phyloP scores from a whole-genome alignment of 805 yeast species.

The Lipomyces oligophaga region DNA sequence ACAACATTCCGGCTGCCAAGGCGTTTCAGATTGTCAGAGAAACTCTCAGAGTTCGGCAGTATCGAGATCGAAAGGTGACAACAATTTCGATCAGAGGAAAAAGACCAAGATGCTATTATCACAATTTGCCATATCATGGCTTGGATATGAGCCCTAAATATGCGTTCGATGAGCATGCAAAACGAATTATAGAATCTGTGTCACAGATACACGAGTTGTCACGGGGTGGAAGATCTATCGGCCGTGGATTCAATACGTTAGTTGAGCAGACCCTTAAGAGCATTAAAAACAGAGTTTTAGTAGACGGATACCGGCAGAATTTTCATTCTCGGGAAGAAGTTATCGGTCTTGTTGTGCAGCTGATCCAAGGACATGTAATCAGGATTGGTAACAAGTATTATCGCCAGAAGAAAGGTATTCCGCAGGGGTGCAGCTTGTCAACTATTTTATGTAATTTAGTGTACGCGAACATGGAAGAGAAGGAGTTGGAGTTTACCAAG shows the following conservation, averaged over 20 bases:
- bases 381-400: constrained; percentile 39
- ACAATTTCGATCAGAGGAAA: too few species aligned
- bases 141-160: too few species aligned
- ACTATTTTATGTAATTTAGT: constrained; percentile 69
- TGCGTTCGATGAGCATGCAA: too few species aligned
- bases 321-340: constrained; percentile 45
- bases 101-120: too few species aligned
- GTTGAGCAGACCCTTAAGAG: background rate
- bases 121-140: too few species aligned
- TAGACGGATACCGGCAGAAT: constrained; percentile 39
- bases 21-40: constrained; percentile 16
- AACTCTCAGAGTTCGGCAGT: constrained; percentile 19
- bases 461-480: constrained; percentile 55
- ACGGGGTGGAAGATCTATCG: too few species aligned
- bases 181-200: too few species aligned
- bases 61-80: constrained; percentile 11
- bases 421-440: constrained; percentile 81
- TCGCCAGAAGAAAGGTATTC: constrained; percentile 63
- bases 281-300: constrained; percentile 5
- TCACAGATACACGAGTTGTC: too few species aligned
- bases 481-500: constrained; percentile 35
- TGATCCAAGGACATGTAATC: constrained; percentile 48
- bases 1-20: constrained; percentile 45
- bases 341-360: constrained; percentile 46
- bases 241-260: constrained; percentile 9